Conservation (phyloP, 1,139 yeast species). For the Zygosaccharomyces sapae region DNA sequence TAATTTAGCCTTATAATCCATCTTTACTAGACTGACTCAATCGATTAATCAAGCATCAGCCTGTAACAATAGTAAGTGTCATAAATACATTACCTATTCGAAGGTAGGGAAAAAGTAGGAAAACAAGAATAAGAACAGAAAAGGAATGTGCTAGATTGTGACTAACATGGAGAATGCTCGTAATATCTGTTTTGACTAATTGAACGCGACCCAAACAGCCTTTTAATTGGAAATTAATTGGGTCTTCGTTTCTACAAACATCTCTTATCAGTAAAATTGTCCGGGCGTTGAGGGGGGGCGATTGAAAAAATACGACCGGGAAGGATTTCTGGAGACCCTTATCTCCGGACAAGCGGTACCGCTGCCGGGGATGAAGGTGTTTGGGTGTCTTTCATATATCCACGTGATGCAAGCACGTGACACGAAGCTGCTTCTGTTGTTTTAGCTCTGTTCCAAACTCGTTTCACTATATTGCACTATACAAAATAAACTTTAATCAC, state of each 20-base stretch:
- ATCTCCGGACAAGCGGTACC: neutral
- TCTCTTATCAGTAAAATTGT: neutral
- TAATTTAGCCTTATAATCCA: conserved; percentile 13
- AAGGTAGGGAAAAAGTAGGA: neutral
- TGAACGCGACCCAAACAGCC: neutral
- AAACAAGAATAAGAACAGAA: neutral
- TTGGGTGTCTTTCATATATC: neutral
- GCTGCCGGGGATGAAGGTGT: neutral
- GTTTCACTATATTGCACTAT: too few species aligned
- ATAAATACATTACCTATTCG: neutral
- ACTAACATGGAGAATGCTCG: too few species aligned
- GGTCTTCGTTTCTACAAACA: neutral
- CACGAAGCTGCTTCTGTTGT: too few species aligned
- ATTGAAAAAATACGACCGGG: too few species aligned
- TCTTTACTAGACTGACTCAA: conserved; percentile 1
- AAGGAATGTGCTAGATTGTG: neutral
- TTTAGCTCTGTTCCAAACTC: too few species aligned
- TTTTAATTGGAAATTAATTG: neutral
- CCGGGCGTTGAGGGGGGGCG: neutral
- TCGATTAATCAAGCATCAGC: neutral
- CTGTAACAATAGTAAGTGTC: too few species aligned
- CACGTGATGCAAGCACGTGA: too few species aligned
- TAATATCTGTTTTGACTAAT: too few species aligned
- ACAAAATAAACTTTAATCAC: neutral
- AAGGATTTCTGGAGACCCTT: too few species aligned